Evolutionary conservation across 257 asterid genomes (phyloP), one percentile per base, ranked within the genome.

Genomic region (Cynanchum wilfordii): DNA sequence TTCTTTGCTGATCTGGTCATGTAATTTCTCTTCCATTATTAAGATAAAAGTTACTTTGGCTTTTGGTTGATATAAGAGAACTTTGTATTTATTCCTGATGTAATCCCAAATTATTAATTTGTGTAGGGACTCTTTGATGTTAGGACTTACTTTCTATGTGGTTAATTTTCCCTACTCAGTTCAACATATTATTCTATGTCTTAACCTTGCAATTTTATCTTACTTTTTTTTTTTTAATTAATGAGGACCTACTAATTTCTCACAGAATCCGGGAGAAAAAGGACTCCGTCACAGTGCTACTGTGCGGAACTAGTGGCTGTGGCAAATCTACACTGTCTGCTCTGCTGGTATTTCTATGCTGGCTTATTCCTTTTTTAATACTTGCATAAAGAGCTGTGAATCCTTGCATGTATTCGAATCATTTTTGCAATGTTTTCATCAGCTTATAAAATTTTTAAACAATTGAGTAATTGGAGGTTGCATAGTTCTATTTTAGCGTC

Each of bases 311-410:
- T 7, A 92, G 99, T 80, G 99, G 99, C 75, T 95, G 99, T 77
- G 99, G 99, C 74, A 95, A 95, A 86, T 95, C 99, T 77, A 95
- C 99, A 68, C 87, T 95, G 79, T 95, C 99, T 75, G 99, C 99
- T 44, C 88, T 95, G 85, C 96, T 95, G 95, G 99, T 95, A 79
- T 76, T 49, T 38, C 68, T 51, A 72, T 22, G 11, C 76, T 52
- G 50, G 45, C 54, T 25, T 73, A 65, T 30, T 68, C 74, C 55
- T 58, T 49, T 38, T 51, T 50, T 60, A 73, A 40, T 60, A 24
- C 27, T 36, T 33, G 74, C 12, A 36, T 70, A 62, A 45, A 78
- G 52, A 67, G 29, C 40, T 64, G 60, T 58, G 49, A 16, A 51
- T 51, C 30, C 30, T 60, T 30, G 12, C 40, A 62, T 40, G 10